A percentile compares a stretch with the other conserved stretches of the same genome.
These are phyloP conservation scores for Chrysanthemum seticuspe DNA, from an alignment of 129 eudicot species.

Conservation along the genomic window DNA sequence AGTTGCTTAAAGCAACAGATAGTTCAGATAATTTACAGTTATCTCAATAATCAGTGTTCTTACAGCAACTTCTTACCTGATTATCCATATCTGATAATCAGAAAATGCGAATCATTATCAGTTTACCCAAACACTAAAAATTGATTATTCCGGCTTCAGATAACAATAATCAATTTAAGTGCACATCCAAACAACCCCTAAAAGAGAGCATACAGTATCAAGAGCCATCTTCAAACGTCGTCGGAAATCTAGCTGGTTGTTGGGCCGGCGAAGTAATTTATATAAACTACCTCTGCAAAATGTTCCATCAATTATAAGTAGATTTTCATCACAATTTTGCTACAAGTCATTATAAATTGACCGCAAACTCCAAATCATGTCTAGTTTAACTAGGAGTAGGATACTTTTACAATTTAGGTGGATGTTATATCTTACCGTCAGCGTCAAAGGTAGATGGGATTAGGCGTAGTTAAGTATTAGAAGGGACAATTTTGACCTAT, in stretches of 20 bases:
- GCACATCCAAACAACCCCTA: conserved; percentile 17
- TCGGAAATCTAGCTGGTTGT: conserved; percentile 89
- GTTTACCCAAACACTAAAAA: conserved; percentile 19
- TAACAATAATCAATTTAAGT: conserved; percentile 16
- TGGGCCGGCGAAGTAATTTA: conserved; percentile 83
- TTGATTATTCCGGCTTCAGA: conserved; percentile 15
- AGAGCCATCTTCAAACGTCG: conserved; percentile 95
- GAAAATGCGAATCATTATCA: conserved; percentile 17
- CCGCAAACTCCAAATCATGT: too few species aligned
- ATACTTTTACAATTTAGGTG: too few species aligned
- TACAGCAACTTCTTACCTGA: conserved; percentile 23
- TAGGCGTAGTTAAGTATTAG: background rate
- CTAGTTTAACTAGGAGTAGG: background rate
- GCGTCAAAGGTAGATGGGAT: too few species aligned
- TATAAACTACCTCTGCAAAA: conserved; percentile 95
- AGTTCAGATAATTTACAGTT: conserved; percentile 14
- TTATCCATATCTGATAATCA: conserved; percentile 29
- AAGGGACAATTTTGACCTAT: background rate
- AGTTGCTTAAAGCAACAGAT: conserved; percentile 2
- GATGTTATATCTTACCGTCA: too few species aligned
- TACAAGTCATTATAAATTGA: too few species aligned
- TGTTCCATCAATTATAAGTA: background rate
- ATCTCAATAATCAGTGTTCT: conserved; percentile 15
- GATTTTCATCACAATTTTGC: background rate
- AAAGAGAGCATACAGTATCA: conserved; percentile 67